Conservation (phyloP, 2,329 filamentous ascomycete genomes). For the Fonsecaea pedrosoi region DNA sequence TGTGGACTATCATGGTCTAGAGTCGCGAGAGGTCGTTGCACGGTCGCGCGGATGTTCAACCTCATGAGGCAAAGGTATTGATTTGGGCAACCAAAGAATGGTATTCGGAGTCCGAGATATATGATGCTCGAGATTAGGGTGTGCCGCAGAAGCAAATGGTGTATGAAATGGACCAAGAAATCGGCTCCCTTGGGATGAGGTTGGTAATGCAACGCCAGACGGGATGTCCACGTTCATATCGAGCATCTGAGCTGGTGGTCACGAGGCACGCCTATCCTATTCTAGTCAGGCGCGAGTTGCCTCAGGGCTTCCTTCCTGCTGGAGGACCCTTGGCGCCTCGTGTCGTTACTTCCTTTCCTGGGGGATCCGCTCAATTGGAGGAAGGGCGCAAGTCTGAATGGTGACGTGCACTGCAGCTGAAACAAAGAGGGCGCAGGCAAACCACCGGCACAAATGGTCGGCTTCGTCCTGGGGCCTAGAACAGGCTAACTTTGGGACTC, state of each 20-base stretch:
- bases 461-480: not conserved
- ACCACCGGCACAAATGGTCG: not conserved
- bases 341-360: not conserved
- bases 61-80: not conserved
- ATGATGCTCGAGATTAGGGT: not conserved
- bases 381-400: not conserved
- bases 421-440: not conserved
- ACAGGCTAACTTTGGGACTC: too few species aligned
- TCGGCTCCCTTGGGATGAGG: not conserved
- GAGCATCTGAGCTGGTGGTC: not conserved
- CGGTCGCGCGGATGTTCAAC: not conserved
- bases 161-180: not conserved
- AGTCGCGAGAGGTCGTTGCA: not conserved
- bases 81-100: not conserved
- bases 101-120: not conserved
- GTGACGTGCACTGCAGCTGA: not conserved
- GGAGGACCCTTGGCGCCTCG: not conserved
- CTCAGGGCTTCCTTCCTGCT: not conserved
- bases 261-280: constrained; percentile 2
- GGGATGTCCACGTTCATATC: not conserved
- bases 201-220: not conserved
- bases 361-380: not conserved
- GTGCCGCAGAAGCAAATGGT: not conserved
- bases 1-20: not conserved
- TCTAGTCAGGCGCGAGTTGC: not conserved